Evolutionary conservation across 169 alveolate species (phyloP).

Genomic region (Cryptosporidium parvum): DNA sequence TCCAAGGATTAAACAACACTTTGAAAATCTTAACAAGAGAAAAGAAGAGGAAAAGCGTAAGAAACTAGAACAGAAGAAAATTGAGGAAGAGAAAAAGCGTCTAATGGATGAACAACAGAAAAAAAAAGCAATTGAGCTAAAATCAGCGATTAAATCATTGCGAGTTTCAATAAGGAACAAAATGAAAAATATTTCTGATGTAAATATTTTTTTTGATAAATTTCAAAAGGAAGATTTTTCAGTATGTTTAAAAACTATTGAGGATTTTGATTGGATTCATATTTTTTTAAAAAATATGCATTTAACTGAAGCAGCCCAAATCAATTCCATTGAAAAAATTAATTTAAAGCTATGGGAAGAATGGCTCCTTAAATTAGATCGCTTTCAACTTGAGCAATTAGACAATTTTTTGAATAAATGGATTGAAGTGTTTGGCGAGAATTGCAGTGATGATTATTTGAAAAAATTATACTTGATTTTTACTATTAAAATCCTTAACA

Average conservation of each 20-base stretch:
- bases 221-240: slow-evolving; percentile 20
- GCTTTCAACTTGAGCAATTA: slow-evolving; percentile 7
- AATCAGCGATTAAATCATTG: slow-evolving; percentile 75
- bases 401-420: slow-evolving; percentile 42
- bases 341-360: slow-evolving; percentile 58
- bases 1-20: slow-evolving; percentile 84
- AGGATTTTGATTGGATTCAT: slow-evolving; percentile 25
- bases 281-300: background rate
- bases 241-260: background rate
- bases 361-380: slow-evolving; percentile 49
- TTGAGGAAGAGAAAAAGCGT: slow-evolving; percentile 77
- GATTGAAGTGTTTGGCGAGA: slow-evolving; percentile 13
- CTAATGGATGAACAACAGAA: slow-evolving; percentile 77
- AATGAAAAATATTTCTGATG: slow-evolving; percentile 66
- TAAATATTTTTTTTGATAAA: slow-evolving; percentile 11
- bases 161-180: slow-evolving; percentile 77
- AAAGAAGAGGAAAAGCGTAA: slow-evolving; percentile 82
- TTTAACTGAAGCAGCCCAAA: background rate
- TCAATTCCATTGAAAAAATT: background rate
- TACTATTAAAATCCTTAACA: slow-evolving; percentile 3
- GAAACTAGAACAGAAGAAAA: slow-evolving; percentile 81
- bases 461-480: slow-evolving; percentile 24
- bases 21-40: slow-evolving; percentile 82
- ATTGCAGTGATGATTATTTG: slow-evolving; percentile 4
- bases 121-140: slow-evolving; percentile 78